Base-by-base conservation (phyloP, 2,329 filamentous ascomycete species). In the Cercospora sesami region DNA sequence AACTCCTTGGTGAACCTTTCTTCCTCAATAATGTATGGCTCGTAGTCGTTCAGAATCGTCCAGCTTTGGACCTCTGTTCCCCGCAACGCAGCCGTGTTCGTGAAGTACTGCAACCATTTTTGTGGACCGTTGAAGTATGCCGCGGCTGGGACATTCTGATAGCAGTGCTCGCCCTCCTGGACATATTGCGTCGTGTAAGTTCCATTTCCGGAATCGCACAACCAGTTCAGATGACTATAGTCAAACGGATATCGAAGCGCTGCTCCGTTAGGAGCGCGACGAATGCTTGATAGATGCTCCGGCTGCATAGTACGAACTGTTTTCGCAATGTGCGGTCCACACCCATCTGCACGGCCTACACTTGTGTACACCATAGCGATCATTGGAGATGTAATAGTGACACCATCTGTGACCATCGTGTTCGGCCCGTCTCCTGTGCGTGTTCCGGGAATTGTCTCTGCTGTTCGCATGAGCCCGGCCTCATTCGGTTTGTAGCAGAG, bases 141-240 rank as follows among this genome's bases (percentile, higher is more conserved):
- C 1, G 57, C 59, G 2, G 73, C 72, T 9, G 70, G 72, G 2
- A 75, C 73, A 45, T 75, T 59, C 58, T 74, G 73, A 30, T 74
- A 75, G 62, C 74, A 75, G 10, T 69, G 66, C 16, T 69, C 48
- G 8, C 59, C 58, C 10, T 66, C 16, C 5, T 48, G 53, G 21
- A 74, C 66, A 14, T 53, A 53, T 26, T 70, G 67, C n/a, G 71
- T 65, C 1, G 64, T 71, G 28, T 36, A 72, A 23, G 64, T 67
- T 5, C 69, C 66, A 39, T 65, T 72, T 7, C 66, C 57, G 14
- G 63, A 63, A 23, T 66, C 63, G 55, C 73, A 75, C 26, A 66
- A 68, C 68, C 71, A 74, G 28, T 75, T 75, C 18, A 75, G 64
- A 53, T 75, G 73, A 9, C 66, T 71, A 36, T 68, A 72, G 23